A percentile compares a stretch with the other conserved stretches of the same genome.
These are phyloP conservation scores for Neckera pumila DNA, from an alignment of 225 moss, liverwort and hornwort genomes.

Conservation along the genomic window DNA sequence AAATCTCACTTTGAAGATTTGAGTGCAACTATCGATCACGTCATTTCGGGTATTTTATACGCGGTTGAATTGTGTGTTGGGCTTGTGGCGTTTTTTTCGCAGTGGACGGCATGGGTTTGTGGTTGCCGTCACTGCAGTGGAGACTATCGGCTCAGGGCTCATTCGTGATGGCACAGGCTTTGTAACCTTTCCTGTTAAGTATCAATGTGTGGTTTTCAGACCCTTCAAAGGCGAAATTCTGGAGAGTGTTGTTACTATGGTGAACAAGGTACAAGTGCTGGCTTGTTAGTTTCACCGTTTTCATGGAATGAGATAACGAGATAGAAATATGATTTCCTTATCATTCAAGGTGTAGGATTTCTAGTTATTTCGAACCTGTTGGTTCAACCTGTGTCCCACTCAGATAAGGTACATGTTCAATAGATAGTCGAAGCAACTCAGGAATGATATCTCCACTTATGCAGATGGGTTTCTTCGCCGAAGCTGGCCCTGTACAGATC, in stretches of 20 bases:
- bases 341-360: not conserved
- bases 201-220: constrained; percentile 89
- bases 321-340: not conserved
- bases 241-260: constrained; percentile 89
- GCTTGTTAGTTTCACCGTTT: not conserved
- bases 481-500: constrained; percentile 89
- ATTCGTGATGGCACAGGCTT: constrained; percentile 91
- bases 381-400: not conserved
- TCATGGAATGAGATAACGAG: not conserved
- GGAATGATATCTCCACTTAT: not conserved
- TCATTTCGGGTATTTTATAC: not conserved
- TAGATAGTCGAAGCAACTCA: not conserved
- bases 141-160: constrained; percentile 76
- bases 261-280: constrained; percentile 50
- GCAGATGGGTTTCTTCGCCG: constrained; percentile 96
- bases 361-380: not conserved
- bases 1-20: not conserved
- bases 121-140: constrained; percentile 80
- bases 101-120: constrained; percentile 90
- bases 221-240: constrained; percentile 88
- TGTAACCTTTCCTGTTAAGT: constrained; percentile 83
- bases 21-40: not conserved
- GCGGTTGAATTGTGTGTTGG: not conserved
- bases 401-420: not conserved
- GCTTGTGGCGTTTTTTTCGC: not conserved